Conservation (phyloP, 1,139 yeast genomes). For the Geotrichum siamense region DNA sequence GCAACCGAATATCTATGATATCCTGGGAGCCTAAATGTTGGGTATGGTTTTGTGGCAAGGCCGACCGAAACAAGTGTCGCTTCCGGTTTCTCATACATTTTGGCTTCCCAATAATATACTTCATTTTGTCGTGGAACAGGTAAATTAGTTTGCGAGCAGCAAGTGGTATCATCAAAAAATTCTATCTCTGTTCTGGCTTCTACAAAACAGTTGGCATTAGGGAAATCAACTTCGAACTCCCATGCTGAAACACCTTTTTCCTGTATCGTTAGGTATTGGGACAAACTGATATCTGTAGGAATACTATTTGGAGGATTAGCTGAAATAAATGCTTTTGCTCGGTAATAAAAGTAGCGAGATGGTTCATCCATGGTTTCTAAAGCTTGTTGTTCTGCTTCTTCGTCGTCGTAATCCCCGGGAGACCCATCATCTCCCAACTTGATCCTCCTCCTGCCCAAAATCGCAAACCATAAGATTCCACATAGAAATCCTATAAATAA, state of each 20-base stretch:
- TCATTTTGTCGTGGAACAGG: constrained; percentile 84
- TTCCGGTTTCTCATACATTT: constrained; percentile 56
- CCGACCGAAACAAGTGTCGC: constrained; percentile 63
- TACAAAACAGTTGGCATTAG: constrained; percentile 51
- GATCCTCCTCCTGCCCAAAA: constrained; percentile 32
- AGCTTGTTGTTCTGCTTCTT: constrained; percentile 65
- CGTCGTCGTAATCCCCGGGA: constrained; percentile 59
- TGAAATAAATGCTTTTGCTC: constrained; percentile 47
- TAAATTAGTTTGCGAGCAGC: constrained; percentile 74
- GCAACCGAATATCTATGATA: constrained; percentile 74
- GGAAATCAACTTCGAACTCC: constrained; percentile 72
- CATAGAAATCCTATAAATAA: constrained; percentile 31
- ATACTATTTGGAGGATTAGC: constrained; percentile 41
- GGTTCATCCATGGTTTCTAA: constrained; percentile 55
- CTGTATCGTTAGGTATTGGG: constrained; percentile 55
- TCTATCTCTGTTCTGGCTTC: constrained; percentile 70
- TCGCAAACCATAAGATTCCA: constrained; percentile 32
- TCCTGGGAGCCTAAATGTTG: constrained; percentile 84
- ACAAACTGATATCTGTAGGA: constrained; percentile 38
- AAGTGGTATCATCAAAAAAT: constrained; percentile 53
- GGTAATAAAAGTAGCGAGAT: constrained; percentile 42
- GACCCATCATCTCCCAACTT: constrained; percentile 38
- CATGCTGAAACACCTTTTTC: constrained; percentile 92
- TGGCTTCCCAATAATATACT: constrained; percentile 85
- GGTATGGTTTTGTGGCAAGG: constrained; percentile 80